Evolutionary conservation across 73 alveolate species (phyloP).

Genomic region (Breviolum minutum): DNA sequence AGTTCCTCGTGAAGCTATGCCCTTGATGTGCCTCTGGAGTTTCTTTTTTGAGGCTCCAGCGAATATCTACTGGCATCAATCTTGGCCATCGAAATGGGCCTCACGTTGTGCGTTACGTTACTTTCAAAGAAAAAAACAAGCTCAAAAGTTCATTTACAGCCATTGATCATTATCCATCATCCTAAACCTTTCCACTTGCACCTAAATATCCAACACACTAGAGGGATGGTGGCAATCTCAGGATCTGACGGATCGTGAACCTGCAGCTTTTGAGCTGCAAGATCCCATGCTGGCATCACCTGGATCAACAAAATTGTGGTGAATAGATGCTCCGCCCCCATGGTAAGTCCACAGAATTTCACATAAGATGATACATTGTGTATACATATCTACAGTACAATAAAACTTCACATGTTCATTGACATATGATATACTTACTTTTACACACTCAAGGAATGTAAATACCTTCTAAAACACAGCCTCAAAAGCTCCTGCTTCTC

Average conservation of each 20-base stretch:
- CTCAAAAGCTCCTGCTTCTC: too few species aligned
- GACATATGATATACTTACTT: too few species aligned
- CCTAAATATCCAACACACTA: too few species aligned
- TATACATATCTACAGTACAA: too few species aligned
- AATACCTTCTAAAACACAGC: too few species aligned
- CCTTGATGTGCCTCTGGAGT: neutral
- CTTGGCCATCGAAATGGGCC: conserved; percentile 82
- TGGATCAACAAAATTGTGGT: neutral
- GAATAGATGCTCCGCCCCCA: neutral
- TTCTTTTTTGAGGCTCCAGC: neutral
- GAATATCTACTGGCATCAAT: conserved; percentile 71
- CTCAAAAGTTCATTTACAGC: neutral
- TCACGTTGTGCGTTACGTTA: neutral
- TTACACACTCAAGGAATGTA: too few species aligned
- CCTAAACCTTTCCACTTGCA: neutral
- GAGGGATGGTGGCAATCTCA: too few species aligned
- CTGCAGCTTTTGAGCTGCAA: conserved; percentile 83
- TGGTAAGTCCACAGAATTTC: too few species aligned
- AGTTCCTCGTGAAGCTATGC: neutral
- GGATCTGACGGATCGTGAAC: conserved; percentile 54
- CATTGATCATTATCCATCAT: neutral
- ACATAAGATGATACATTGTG: too few species aligned
- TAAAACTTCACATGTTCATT: too few species aligned
- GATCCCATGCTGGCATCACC: conserved; percentile 91
- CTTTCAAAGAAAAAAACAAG: too few species aligned